Evolutionary conservation across 129 eudicot species (phyloP), one percentile per base, ranked within the genome.

Genomic region (Silybum marianum): DNA sequence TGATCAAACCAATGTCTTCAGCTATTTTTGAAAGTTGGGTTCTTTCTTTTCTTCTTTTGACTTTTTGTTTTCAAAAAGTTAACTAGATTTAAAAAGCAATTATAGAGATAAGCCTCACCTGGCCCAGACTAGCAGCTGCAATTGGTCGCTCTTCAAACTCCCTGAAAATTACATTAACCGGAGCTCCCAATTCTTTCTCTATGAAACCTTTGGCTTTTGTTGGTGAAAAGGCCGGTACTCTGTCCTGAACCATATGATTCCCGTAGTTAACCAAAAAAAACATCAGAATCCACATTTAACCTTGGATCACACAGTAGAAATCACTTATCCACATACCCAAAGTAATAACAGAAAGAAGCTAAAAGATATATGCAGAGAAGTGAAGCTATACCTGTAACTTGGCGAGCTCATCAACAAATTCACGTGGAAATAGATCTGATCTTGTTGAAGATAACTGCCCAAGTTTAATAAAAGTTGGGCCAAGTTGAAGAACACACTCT

Each of bases 41-140:
- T 44, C 54, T 44, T 44, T 44, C 54, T 44, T 42, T 19, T 63
- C 69, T 63, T 63, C 26, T n/a, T n/a, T n/a, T n/a, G n/a, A n/a
- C 26, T 63, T 21, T 28, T 65, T 19, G 80, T 42, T 62, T 26
- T 32, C 67, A 30, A 14, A 26, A 26, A 39, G 14, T 23, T 34
- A 46, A 22, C 34, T 34, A 21, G 30, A 70, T 69, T 21, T 72
- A 23, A 76, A 69, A 65, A 22, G 3, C 3, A 44, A 60, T 51
- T 25, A 54, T 36, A 60, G 22, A 69, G 19, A 54, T 72, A 21
- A 46, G 66, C 23, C 76, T 85, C 83, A 94, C 99, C 98, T 95
- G 99, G 79, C 99, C 99, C 87, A 95, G 99, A 87, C 99, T 95
- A 85, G 99, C 99, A 75, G 99, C 98, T 80, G 99, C 99, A 78